phyloP scores from a whole-genome alignment of 2,329 filamentous ascomycete genomes.

The Diaporthe australafricana region DNA sequence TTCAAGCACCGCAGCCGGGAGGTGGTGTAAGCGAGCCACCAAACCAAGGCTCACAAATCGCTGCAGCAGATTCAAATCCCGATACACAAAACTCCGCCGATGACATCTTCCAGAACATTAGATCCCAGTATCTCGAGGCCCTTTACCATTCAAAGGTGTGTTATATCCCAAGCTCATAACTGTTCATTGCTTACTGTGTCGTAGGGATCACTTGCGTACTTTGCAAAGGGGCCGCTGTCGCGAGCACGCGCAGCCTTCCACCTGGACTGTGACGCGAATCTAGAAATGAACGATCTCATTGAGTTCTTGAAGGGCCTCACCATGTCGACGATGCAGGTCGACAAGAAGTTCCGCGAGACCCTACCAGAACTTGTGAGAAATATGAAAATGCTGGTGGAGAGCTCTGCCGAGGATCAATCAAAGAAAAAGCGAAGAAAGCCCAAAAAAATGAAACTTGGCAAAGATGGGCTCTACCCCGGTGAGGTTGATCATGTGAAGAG shows the following conservation, averaged over 20 bases:
- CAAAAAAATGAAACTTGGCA: constrained; percentile 76
- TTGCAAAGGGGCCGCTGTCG: constrained; percentile 84
- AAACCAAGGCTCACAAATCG: constrained; percentile 17
- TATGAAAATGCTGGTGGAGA: constrained; percentile 67
- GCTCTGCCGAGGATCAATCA: constrained; percentile 60
- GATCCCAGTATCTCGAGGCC: constrained; percentile 68
- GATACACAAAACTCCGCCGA: constrained; percentile 56
- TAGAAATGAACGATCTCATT: constrained; percentile 73
- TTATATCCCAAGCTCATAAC: not conserved
- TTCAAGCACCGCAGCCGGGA: not conserved
- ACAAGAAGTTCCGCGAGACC: constrained; percentile 83
- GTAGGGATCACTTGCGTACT: constrained; percentile 83
- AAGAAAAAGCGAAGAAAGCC: constrained; percentile 62
- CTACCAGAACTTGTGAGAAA: constrained; percentile 71
- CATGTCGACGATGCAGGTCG: constrained; percentile 74
- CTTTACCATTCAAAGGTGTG: constrained; percentile 73
- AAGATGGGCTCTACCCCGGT: constrained; percentile 74
- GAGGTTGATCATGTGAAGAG: constrained; percentile 74
- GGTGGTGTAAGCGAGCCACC: not conserved
- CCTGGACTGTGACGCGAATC: constrained; percentile 68
- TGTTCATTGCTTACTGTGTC: constrained; percentile 36
- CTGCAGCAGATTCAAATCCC: constrained; percentile 39
- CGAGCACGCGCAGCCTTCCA: constrained; percentile 79
- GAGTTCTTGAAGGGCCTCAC: constrained; percentile 76
- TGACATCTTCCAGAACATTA: constrained; percentile 68